A percentile compares a stretch with the other conserved stretches of the same genome.
Conservation (phyloP, 257 asterid species). For the Coffea eugenioides region DNA sequence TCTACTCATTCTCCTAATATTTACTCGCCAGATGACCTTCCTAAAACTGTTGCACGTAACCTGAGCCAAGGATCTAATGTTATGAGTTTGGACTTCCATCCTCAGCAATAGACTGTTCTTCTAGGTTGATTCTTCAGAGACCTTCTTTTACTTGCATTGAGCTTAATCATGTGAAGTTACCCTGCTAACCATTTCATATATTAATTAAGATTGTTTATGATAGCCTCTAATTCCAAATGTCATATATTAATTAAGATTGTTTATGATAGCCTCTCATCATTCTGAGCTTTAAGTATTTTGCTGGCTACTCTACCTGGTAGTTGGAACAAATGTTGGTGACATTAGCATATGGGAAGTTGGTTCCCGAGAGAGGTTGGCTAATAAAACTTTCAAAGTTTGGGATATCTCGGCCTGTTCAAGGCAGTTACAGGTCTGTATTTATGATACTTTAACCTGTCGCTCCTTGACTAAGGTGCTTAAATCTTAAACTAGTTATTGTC, state of each 20-base stretch:
- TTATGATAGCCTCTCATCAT: not conserved
- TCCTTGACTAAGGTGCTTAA: not conserved
- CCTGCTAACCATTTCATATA: not conserved
- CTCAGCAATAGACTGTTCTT: constrained; percentile 92
- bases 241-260: not conserved
- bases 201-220: not conserved
- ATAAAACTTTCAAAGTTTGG: constrained; percentile 85
- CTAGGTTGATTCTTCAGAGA: constrained; percentile 50
- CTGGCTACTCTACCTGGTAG: constrained; percentile 35
- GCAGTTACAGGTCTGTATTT: constrained; percentile 76
- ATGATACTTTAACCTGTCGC: constrained; percentile 19
- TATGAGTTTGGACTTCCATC: constrained; percentile 99
- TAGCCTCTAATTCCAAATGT: not conserved
- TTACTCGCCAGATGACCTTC: constrained; percentile 92
- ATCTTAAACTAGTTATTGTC: not conserved
- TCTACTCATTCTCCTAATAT: constrained; percentile 66
- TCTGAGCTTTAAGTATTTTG: constrained; percentile 9
- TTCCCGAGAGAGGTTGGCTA: constrained; percentile 85
- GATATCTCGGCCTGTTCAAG: constrained; percentile 77
- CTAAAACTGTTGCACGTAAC: constrained; percentile 76
- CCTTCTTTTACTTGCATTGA: not conserved
- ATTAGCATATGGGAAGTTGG: constrained; percentile 99
- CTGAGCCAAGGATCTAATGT: constrained; percentile 94
- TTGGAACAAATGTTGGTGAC: constrained; percentile 98
- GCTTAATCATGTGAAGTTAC: not conserved